Percentiles rank a stretch among this genome's conserved stretches.
phyloP scores from a whole-genome alignment of 2,329 filamentous ascomycete species.

The Fusarium penzigii region DNA sequence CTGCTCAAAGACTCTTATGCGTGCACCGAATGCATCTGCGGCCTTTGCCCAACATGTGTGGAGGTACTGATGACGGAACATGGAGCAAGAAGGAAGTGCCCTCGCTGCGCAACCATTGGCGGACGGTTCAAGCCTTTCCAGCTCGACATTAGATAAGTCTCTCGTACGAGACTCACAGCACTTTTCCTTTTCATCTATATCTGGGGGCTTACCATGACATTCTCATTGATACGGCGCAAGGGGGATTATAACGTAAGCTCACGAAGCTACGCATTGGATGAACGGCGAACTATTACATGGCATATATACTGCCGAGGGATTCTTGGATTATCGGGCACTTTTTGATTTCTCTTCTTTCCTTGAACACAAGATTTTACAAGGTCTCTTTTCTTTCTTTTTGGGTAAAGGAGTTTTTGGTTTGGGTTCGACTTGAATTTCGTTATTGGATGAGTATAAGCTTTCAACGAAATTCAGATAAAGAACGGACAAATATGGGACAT shows the following conservation, averaged over 20 bases:
- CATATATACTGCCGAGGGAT: conserved; percentile 2
- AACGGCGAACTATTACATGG: conserved; percentile 21
- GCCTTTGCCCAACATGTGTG: conserved; percentile 86
- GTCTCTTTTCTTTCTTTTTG: background rate
- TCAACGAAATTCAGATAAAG: conserved; percentile 7
- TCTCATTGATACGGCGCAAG: conserved; percentile 30
- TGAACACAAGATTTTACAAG: background rate
- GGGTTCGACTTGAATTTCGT: background rate
- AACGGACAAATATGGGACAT: conserved; percentile 15
- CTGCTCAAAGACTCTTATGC: conserved; percentile 83
- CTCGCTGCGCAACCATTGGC: conserved; percentile 76
- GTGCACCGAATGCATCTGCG: conserved; percentile 95
- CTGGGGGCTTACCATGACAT: conserved; percentile 12
- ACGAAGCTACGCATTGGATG: conserved; percentile 21
- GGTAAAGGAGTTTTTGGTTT: background rate
- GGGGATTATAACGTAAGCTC: conserved; percentile 26
- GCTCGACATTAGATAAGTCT: conserved; percentile 70
- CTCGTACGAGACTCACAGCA: conserved; percentile 19
- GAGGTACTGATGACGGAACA: conserved; percentile 77
- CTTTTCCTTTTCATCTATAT: conserved; percentile 9
- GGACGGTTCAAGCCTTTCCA: conserved; percentile 84
- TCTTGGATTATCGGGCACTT: background rate
- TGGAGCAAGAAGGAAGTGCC: conserved; percentile 74
- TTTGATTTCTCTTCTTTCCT: background rate
- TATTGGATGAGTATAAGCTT: background rate